Base-by-base conservation (phyloP, 1,284 basidiomycete species). In the Sporisorium iseilematis-ciliati region DNA sequence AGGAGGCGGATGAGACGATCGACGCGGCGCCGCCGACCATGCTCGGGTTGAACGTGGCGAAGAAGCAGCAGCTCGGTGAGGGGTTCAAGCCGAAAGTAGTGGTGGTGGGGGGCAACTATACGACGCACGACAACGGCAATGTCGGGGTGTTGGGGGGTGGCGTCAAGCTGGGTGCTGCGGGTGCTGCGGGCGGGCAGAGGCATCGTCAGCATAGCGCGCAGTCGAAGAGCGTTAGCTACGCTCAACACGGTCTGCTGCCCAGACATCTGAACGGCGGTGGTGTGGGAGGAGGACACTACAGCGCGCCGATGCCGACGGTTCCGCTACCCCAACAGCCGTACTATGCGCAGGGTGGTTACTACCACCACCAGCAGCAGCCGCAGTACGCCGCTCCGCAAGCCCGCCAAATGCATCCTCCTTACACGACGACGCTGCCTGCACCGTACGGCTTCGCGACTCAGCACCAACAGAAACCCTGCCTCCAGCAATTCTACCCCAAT, bases 61-160 rank as follows among this genome's bases (percentile, higher is more conserved):
- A 72, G 50, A 5, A 26, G 21, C 21, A 11, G 41, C 33, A 12
- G 14, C 40, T 61, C 3, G 51, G 51, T 33, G 59, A 51, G 0
- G 29, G 43, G 20, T 45, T 57, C 26, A 59, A 52, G 8, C 69
- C 69, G 4, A 51, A 38, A 12, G 35, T 66, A 61, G 73, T 73
- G 65, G 57, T 59, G 65, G 73, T 73, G 65, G 57, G 63, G 65
- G 57, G 63, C 66, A 80, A 78, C 68, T 77, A 77, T 65, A 79
- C 77, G 35, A 75, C 65, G 2, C 76, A 81, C 56, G 80, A 82
- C 59, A 78, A 78, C 38, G 80, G 80, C 58, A 82, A 82, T 26
- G 80, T 82, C 25, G 79, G 79, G 16, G 80, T 82, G 3, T 59
- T 82, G 21, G 80, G 80, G 31, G 80, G 80, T 21, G 80, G 80